These are phyloP conservation scores for Zychaea mexicana DNA, from an alignment of 371 early-diverging fungal species.

Conservation along the genomic window DNA sequence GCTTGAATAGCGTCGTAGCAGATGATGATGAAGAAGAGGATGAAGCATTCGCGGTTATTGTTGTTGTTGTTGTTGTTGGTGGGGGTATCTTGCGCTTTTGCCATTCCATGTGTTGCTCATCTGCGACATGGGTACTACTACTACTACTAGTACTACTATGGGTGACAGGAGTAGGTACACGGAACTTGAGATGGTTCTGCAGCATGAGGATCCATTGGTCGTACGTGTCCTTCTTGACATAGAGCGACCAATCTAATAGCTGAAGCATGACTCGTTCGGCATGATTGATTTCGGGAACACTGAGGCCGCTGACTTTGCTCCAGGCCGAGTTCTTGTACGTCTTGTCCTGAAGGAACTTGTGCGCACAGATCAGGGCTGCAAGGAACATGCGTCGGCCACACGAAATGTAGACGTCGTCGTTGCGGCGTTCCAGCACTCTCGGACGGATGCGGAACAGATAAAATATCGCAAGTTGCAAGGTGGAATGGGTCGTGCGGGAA, in stretches of 20 bases:
- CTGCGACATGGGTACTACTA: background rate
- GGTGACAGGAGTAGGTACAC: background rate
- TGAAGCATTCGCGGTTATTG: background rate
- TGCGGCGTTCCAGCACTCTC: conserved; percentile 30
- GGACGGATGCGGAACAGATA: conserved; percentile 68
- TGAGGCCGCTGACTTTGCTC: conserved; percentile 77
- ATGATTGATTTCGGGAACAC: conserved; percentile 69
- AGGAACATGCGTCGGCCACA: conserved; percentile 86
- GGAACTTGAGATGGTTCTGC: conserved; percentile 24
- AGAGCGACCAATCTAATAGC: conserved; percentile 75
- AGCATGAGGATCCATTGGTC: conserved; percentile 55
- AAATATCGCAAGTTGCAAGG: conserved; percentile 76
- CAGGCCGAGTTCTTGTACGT: conserved; percentile 84
- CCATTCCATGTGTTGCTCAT: conserved; percentile 1
- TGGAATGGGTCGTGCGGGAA: conserved; percentile 78
- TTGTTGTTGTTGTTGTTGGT: conserved; percentile 4
- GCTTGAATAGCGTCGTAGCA: too few species aligned
- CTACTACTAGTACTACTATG: background rate
- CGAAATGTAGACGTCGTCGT: conserved; percentile 38
- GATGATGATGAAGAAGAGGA: too few species aligned
- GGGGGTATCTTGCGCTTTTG: conserved; percentile 8
- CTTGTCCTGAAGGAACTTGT: conserved; percentile 80
- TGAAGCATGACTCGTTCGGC: conserved; percentile 74
- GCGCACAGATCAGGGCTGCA: conserved; percentile 76
- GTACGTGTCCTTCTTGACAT: conserved; percentile 62